Base-by-base conservation (phyloP, 106 monocot genomes). In the Dendrobium officinale region DNA sequence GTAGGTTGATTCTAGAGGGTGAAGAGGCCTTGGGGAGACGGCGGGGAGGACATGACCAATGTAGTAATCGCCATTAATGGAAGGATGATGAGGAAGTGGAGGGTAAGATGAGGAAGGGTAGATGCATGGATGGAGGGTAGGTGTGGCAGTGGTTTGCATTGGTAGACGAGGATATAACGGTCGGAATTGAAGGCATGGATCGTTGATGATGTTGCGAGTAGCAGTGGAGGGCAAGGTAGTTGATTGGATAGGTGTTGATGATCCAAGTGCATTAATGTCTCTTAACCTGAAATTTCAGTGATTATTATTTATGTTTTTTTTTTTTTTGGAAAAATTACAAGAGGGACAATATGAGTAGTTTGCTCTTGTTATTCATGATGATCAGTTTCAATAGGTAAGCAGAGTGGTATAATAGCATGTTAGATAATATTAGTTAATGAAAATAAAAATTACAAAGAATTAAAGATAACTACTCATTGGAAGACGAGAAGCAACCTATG, bases 41-140 rank as follows among this genome's bases (percentile, higher is more conserved):
- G 87, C 80, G 10, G 78, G 42, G 49, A 94, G 77, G 44, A 87
- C 90, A 58, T 93, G 93, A 18, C 94, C 96, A 16, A 94, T 77
- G 78, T 86, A 93, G 82, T 92, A 96, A 24, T 96, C 92, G 6
- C 80, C 75, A 42, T 72, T 37, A 4, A 16, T 37, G 2, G 86
- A 42, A 7, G 85, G 88, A 70, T 84, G 86, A 56, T 76, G 51
- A 51, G 51, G 51, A 51, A 51, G 13, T 11, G 51, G 84, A n/a
- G 91, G 84, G 70, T 82, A 80, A 27, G 86, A 42, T 11, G 51
- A 51, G 15, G 51, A 51, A 51, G 51, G 47, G 82, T 73, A 19
- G 89, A 72, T n/a, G 87, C 72, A 73, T 89, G 91, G 6, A 41
- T 51, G 75, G 4, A 79, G 70, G 20, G 72, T 41, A 43, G 82